A percentile compares a stretch with the other conserved stretches of the same genome.
Conservation (phyloP, 805 yeast species). For the Spathaspora gorwiae region DNA sequence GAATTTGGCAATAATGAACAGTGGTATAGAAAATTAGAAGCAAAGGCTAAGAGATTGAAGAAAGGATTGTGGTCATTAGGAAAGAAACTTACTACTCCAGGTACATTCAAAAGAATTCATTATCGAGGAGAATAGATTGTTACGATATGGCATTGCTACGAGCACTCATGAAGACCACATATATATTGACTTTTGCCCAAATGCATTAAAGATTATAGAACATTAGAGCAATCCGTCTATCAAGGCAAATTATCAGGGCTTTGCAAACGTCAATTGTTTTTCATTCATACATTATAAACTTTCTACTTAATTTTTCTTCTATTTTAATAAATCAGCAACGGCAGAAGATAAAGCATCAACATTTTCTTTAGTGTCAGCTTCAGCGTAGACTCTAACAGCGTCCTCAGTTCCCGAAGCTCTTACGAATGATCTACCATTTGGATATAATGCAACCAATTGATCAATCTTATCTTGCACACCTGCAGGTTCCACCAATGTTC, state of each 20-base stretch:
- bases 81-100: slow-evolving; percentile 60
- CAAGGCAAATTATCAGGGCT: not conserved
- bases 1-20: slow-evolving; percentile 79
- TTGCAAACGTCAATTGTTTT: not conserved
- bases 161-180: too few relatives aligned
- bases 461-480: slow-evolving; percentile 79
- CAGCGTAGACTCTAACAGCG: slow-evolving; percentile 94
- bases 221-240: not conserved
- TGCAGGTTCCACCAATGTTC: slow-evolving; percentile 68
- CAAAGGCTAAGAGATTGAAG: slow-evolving; percentile 49
- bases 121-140: slow-evolving; percentile 8
- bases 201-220: too few relatives aligned
- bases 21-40: slow-evolving; percentile 56
- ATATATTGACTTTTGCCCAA: too few relatives aligned
- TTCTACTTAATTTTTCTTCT: not conserved
- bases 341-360: slow-evolving; percentile 24
- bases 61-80: slow-evolving; percentile 69
- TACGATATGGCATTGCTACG: too few relatives aligned
- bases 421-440: slow-evolving; percentile 79
- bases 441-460: slow-evolving; percentile 48
- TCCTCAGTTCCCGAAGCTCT: slow-evolving; percentile 98
- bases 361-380: slow-evolving; percentile 50
- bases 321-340: slow-evolving; percentile 25
- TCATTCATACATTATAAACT: not conserved
- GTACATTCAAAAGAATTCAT: slow-evolving; percentile 61